Conservation (phyloP, 176 grass and related monocot species). For the Avena sativa region DNA sequence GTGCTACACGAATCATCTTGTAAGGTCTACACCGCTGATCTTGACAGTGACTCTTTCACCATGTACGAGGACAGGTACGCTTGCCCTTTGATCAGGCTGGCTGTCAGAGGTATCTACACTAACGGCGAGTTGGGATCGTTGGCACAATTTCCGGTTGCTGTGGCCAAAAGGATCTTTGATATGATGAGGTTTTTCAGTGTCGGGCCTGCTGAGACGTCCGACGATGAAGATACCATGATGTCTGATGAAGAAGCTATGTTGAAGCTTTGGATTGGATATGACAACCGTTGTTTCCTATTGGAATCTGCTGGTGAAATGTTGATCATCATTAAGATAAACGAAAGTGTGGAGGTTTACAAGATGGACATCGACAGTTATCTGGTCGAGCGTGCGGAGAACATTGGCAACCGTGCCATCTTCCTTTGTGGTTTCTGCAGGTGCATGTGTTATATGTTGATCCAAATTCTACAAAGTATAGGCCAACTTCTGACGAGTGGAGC, state of each 20-base stretch:
- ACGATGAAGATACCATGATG: not conserved
- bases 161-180: not conserved
- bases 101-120: not conserved
- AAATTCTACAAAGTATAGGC: too few relatives aligned
- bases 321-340: not conserved
- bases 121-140: not conserved
- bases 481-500: too few relatives aligned
- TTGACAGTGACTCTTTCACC: not conserved
- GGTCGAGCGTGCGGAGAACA: not conserved
- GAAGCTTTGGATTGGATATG: not conserved
- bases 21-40: conserved; percentile 9
- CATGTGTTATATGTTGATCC: not conserved
- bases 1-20: not conserved
- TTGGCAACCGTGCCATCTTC: conserved; percentile 15
- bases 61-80: not conserved
- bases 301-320: not conserved
- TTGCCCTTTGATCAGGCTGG: conserved; percentile 16
- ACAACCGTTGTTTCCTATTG: not conserved
- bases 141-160: not conserved
- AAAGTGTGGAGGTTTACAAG: not conserved
- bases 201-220: too few relatives aligned
- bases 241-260: not conserved
- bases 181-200: not conserved
- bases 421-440: not conserved
- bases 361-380: not conserved